phyloP scores from a whole-genome alignment of 345 rosid species.

The Eucalyptus regnans region DNA sequence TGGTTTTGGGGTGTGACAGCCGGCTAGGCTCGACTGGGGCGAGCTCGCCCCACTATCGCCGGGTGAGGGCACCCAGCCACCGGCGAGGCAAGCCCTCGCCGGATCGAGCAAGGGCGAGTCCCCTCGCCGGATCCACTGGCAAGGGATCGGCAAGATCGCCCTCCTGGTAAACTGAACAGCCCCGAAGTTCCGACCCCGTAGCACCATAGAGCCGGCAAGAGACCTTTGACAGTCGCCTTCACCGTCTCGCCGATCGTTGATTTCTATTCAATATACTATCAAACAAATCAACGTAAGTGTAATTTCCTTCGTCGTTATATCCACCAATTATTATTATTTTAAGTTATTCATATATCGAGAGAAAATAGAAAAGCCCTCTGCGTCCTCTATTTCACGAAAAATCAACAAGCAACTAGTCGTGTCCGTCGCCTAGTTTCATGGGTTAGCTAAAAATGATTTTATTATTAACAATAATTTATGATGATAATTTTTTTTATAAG shows the following conservation, averaged over 20 bases:
- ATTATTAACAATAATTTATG: neutral
- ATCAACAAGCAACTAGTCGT: neutral
- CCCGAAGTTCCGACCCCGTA: conserved; percentile 17
- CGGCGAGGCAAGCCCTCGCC: fast-evolving
- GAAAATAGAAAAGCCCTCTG: neutral
- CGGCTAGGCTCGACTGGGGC: fast-evolving
- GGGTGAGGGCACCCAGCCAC: fast-evolving
- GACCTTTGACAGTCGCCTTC: conserved; percentile 9
- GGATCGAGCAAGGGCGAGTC: too few relatives aligned
- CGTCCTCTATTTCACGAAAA: neutral
- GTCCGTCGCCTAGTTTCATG: neutral
- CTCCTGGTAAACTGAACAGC: conserved; percentile 26
- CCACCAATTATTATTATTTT: neutral
- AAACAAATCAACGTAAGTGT: neutral
- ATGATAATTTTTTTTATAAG: too few relatives aligned
- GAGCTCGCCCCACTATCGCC: fast-evolving
- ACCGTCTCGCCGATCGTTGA: conserved; percentile 23
- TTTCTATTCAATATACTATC: neutral
- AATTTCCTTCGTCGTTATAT: neutral
- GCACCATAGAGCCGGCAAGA: conserved; percentile 1
- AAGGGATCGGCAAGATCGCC: too few relatives aligned
- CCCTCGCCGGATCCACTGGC: too few relatives aligned
- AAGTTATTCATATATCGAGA: neutral
- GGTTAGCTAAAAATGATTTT: neutral
- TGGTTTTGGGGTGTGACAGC: too few relatives aligned